Evolutionary conservation across 345 rosid species (phyloP).

Genomic region (Barbarea vulgaris): DNA sequence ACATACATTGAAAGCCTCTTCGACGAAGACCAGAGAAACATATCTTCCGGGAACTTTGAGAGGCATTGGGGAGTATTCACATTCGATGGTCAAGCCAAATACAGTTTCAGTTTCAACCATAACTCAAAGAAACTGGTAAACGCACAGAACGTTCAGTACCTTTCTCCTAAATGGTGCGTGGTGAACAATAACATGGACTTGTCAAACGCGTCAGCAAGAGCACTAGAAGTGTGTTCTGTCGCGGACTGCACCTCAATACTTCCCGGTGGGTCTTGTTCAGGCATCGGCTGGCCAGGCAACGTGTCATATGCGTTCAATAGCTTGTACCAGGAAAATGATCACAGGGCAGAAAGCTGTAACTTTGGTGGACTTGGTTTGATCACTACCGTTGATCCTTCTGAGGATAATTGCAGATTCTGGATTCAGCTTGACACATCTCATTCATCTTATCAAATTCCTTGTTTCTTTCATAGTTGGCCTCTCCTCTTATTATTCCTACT

Average conservation of each 20-base stretch:
- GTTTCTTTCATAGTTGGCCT: slow-evolving; percentile 16
- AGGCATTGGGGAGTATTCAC: slow-evolving; percentile 94
- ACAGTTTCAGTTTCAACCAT: slow-evolving; percentile 58
- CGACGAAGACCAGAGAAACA: slow-evolving; percentile 72
- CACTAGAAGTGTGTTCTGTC: slow-evolving; percentile 63
- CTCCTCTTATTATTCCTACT: slow-evolving; percentile 25
- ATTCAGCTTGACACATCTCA: slow-evolving; percentile 59
- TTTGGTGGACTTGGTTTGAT: slow-evolving; percentile 88
- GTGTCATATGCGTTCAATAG: slow-evolving; percentile 87
- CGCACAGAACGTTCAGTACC: slow-evolving; percentile 74
- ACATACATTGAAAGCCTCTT: slow-evolving; percentile 70
- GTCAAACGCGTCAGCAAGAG: slow-evolving; percentile 66
- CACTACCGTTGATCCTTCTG: slow-evolving; percentile 83
- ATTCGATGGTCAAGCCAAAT: slow-evolving; percentile 95
- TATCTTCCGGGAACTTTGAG: slow-evolving; percentile 68
- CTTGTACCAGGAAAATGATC: slow-evolving; percentile 86
- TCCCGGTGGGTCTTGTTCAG: slow-evolving; percentile 76
- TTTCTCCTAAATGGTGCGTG: slow-evolving; percentile 85
- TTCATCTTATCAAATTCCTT: slow-evolving; percentile 35
- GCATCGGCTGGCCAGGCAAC: slow-evolving; percentile 76
- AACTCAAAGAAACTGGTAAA: slow-evolving; percentile 56
- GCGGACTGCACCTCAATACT: slow-evolving; percentile 75
- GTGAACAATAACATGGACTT: slow-evolving; percentile 69
- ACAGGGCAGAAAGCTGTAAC: slow-evolving; percentile 68
- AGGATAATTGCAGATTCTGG: slow-evolving; percentile 58